Conservation (phyloP, 345 rosid species). For the Brassica carinata region DNA sequence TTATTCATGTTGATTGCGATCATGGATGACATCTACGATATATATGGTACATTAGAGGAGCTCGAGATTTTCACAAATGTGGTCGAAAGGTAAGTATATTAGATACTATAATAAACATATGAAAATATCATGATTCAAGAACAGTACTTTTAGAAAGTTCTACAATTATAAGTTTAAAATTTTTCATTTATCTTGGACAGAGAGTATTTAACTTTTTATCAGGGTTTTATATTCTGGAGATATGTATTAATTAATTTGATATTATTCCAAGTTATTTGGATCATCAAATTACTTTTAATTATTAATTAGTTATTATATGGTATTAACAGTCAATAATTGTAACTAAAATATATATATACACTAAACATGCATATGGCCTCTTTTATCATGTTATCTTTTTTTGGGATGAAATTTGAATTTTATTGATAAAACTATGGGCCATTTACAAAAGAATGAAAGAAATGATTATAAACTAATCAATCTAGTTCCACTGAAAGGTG, state of each 20-base stretch:
- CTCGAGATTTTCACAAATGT: conserved; percentile 35
- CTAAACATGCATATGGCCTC: too few species aligned
- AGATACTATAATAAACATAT: neutral
- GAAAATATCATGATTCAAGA: neutral
- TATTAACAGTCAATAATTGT: neutral
- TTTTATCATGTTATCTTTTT: too few species aligned
- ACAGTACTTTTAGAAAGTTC: neutral
- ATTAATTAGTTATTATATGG: neutral
- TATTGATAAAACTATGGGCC: too few species aligned
- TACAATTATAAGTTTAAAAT: neutral
- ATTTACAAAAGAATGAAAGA: too few species aligned
- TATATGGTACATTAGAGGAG: conserved; percentile 48
- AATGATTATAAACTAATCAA: too few species aligned
- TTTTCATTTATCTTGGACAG: neutral
- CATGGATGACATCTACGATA: conserved; percentile 51
- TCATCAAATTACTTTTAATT: neutral
- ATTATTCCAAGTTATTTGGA: neutral
- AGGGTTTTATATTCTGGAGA: neutral
- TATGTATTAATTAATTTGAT: neutral
- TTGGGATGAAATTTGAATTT: too few species aligned
- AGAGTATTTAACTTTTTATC: neutral
- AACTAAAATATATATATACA: too few species aligned
- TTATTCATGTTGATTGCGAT: conserved; percentile 25
- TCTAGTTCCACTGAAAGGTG: too few species aligned
- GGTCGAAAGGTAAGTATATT: conserved; percentile 22